Conservation (phyloP, 1,284 basidiomycete species). For the Gomphus bonarii region DNA sequence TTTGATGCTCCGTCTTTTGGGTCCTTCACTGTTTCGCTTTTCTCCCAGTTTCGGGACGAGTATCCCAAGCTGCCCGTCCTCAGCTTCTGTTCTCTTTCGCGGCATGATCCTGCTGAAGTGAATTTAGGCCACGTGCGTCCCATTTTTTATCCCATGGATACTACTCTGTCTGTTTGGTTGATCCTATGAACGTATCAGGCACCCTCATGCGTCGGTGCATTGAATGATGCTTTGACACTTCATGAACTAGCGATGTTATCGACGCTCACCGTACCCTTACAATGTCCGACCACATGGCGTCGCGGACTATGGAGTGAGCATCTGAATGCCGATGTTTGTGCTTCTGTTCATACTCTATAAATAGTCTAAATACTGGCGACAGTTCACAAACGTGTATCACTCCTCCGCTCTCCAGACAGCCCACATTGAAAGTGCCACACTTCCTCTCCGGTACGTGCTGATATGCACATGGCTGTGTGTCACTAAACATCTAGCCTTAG, state of each 20-base stretch:
- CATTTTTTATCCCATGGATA: neutral
- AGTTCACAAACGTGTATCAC: slow-evolving; percentile 39
- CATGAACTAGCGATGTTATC: slow-evolving; percentile 41
- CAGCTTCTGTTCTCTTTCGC: slow-evolving; percentile 46
- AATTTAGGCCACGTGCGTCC: slow-evolving; percentile 35
- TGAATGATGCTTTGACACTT: slow-evolving; percentile 56
- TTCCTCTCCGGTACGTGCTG: slow-evolving; percentile 46
- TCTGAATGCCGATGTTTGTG: slow-evolving; percentile 31
- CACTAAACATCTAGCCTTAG: neutral
- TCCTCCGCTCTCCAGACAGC: slow-evolving; percentile 55
- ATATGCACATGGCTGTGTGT: neutral
- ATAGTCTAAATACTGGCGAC: slow-evolving; percentile 3
- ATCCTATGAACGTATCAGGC: slow-evolving; percentile 16
- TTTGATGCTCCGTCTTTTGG: slow-evolving; percentile 56
- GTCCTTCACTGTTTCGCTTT: slow-evolving; percentile 45
- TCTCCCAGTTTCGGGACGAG: slow-evolving; percentile 54
- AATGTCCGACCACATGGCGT: slow-evolving; percentile 34
- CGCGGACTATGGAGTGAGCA: slow-evolving; percentile 32
- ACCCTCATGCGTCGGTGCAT: slow-evolving; percentile 25
- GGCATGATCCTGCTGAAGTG: slow-evolving; percentile 23
- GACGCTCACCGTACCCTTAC: slow-evolving; percentile 45
- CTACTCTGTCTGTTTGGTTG: slow-evolving; percentile 9
- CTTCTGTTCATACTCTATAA: neutral
- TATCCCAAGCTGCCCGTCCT: slow-evolving; percentile 46
- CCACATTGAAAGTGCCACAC: slow-evolving; percentile 55